Evolutionary conservation across 805 yeast genomes (phyloP), one percentile per base, ranked within the genome.

Genomic region (Yarrowia sp.): DNA sequence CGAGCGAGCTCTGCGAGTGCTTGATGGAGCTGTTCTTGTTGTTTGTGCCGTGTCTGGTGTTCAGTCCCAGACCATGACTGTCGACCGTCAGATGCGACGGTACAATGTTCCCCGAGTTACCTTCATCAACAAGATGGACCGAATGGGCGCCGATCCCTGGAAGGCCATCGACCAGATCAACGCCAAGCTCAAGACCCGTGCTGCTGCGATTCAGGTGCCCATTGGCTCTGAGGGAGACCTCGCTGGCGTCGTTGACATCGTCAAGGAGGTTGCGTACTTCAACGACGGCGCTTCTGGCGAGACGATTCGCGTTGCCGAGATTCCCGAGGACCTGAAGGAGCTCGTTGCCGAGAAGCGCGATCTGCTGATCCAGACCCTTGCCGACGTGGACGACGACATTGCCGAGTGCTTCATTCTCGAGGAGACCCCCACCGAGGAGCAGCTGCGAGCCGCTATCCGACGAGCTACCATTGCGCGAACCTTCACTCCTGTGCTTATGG

Each of bases 401-500:
- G 97, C 98, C 39, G 97, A 93, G 75, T 76, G 94, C 65, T 92
- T 81, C 74, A 78, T 94, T 70, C 97, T 91, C 67, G 99, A 96
- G 73, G 81, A 84, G 69, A 94, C 85, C 68, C 98, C 99, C 63
- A 80, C 91, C 31, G 80, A 81, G 27, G 87, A 86, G 63, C 96
- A 94, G 77, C 87, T 94, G 66, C 85, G 87, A 72, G 84, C 73
- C 59, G 98, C 97, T 42, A 94, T 94, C 68, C 87, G 99, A 75
- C 85, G 97, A 70, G 83, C 97, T 56, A 94, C 99, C 18, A 93
- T 93, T 76, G 96, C 92, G 31, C 85, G 97, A 78, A 88, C 83
- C 73, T 94, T 94, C 80, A 90, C 98, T 13, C 99, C 99, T n/a
- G 98, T 94, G n/a, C 80, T 93, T 67, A 94, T 94, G 97, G 99